Percentiles rank a stretch among this genome's conserved stretches.
Evolutionary conservation across 129 eudicot species (phyloP).

Genomic region (Apium graveolens): DNA sequence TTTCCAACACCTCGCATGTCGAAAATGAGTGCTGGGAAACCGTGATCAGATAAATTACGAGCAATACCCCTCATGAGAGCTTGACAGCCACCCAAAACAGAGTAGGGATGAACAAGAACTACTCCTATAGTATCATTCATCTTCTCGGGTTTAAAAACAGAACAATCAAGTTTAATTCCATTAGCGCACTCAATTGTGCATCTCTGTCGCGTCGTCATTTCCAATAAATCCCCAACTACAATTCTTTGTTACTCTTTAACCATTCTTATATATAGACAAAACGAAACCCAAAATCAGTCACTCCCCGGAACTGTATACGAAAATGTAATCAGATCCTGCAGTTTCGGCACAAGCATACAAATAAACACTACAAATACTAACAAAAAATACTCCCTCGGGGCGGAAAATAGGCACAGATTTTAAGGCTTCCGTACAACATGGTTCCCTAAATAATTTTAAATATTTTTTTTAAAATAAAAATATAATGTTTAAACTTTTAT

Average conservation of each 20-base stretch:
- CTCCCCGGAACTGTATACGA: no score
- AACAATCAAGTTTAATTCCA: conserved; percentile 42
- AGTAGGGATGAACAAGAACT: conserved; percentile 68
- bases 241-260: not conserved
- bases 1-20: conserved; percentile 75
- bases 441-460: no score
- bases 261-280: no score
- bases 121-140: conserved; percentile 16
- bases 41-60: conserved; percentile 43
- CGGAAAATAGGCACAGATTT: no score
- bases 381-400: no score
- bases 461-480: no score
- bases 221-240: not conserved
- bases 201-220: conserved; percentile 24
- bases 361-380: not conserved
- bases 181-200: conserved; percentile 37
- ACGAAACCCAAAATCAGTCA: no score
- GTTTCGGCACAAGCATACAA: not conserved
- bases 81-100: conserved; percentile 69
- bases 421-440: no score
- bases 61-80: conserved; percentile 80
- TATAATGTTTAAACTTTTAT: no score
- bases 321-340: not conserved
- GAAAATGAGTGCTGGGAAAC: conserved; percentile 50
- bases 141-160: conserved; percentile 37